Evolutionary conservation across 192 early-diverging fungal genomes (phyloP), one percentile per base, ranked within the genome.

Genomic region (Phlyctochytrium arcticum): DNA sequence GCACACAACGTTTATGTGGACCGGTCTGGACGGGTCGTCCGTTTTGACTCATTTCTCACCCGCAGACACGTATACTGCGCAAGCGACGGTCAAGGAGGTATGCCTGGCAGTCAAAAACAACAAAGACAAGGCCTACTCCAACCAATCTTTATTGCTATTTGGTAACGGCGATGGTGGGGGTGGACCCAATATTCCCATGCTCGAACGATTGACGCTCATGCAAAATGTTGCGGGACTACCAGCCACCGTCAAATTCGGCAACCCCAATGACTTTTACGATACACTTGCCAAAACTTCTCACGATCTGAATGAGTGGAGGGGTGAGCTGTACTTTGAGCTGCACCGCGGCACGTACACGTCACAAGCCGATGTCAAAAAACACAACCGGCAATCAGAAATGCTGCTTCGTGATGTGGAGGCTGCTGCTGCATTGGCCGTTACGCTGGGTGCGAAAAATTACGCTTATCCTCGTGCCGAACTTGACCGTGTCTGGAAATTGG

Each of bases 131-230:
- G 86, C 81, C 6, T 93, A 88, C 74, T 85, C 85, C 19, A 93
- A 93, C 72, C 81, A 92, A 64, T 90, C 88, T 62, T 75, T 99
- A 33, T 75, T 92, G 48, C 80, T 94, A n/a, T 99, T 89, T 72
- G 95, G 97, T 49, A 89, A 94, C 70, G 95, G 97, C 36, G 95
- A 99, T 73, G 97, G 97, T 42, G 96, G 96, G 15, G 97, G 93
- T 48, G 94, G 95, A 1, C 93, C 94, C 5, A 71, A 84, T 1
- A 71, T 81, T 31, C 76, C 73, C 33, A 95, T 97, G 94, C 62
- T 99, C 37, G 90, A 96, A 70, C 84, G 94, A 21, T 62, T 96
- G 54, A 54, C 75, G 3, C 81, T 90, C 9, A 79, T 99, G 80
- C 68, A 80, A 31, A 72, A 89, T 51, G 69, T 96, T 48, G 79